Base-by-base conservation (phyloP, 495 filamentous ascomycete species). In the Penicillium roqueforti region DNA sequence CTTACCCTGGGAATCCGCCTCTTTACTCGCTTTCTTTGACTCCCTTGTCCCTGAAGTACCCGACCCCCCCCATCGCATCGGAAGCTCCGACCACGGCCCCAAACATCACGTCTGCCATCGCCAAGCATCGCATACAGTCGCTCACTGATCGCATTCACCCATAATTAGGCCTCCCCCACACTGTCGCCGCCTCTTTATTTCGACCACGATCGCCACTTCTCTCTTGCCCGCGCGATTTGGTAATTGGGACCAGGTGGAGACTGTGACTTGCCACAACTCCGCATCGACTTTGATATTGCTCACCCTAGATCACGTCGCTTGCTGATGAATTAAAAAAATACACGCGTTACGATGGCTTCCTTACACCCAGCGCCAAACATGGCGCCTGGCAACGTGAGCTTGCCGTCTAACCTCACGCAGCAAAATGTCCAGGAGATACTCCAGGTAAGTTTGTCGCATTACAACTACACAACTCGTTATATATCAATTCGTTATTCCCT, bases 321-420 rank as follows among this genome's bases (percentile, higher is more conserved):
- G 47, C 47, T 62, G 36, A 72, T 76, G 72, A 70, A 67, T 64
- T 69, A 44, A 68, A 43, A 29, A 57, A 59, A 45, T 20, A 65
- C 60, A 63, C 62, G 62, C 61, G 65, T 58, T 72, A 80, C 47
- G 53, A 95, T 95, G 89, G 83, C 89, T 65, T 91, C 87, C 34
- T 81, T 88, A 59, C 88, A 92, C 72, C 74, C 82, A 55, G 76
- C 84, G 46, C 81, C 86, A 40, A 80, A 78, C 51, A 74, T 84
- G 66, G 83, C 85, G 68, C 76, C 82, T 62, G 75, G 72, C 51
- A 85, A 81, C 58, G 76, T 77, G 54, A 65, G 69, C 41, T 63
- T 85, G 60, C 76, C 83, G 36, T 64, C 76, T 29, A 79, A 80
- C 56, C 65, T 84, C 58, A 85, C 78, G 29, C 77, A 76, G 54